Evolutionary conservation across 768 basidiomycete genomes (phyloP), one percentile per base, ranked within the genome.

Genomic region (Lepiota venenata): DNA sequence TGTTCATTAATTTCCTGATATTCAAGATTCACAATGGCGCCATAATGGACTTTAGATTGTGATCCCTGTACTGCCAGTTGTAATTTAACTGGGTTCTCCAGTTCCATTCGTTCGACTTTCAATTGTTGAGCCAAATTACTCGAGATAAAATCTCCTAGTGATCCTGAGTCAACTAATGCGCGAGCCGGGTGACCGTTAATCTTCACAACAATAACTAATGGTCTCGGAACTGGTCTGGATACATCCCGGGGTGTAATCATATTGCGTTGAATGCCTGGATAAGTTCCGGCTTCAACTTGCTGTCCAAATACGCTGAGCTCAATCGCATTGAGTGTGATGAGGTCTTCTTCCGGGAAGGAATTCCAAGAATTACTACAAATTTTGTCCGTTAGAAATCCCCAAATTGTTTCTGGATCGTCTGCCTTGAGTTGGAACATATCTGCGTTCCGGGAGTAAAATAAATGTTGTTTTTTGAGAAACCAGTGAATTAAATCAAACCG

Each of bases 21-120:
- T 29, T 3, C 27, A 29, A 29, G 8, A 29, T 29, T 29, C 3
- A 29, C 8, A 8, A 29, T 29, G 4, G 0, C 37, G 61, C 6
- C 46, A 66, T 15, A 29, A 47, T 71, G 76, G 0, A 79, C 61
- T 45, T 70, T 69, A 0, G 74, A 66, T 0, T 68, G 45, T 0
- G 76, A 79, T 0, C 76, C 79, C 25, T 73, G 68, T 0, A 73
- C 70, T 0, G 74, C 77, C 0, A 80, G 58, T 12, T 74, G 71
- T 0, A 78, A 64, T 52, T 3, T n/a, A n/a, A 78, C 22, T 0
- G 70, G 75, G 20, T 64, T 64, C 0, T 43, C 64, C 2, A 78
- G 55, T 12, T 60, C 56, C 1, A 57, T 52, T 0, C 51, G 53
- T 16, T 59, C 48, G 0, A 73, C 40, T 2, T 65, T 63, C 6